Evolutionary conservation across 495 filamentous ascomycete genomes (phyloP).

Genomic region (Podospora sp.): DNA sequence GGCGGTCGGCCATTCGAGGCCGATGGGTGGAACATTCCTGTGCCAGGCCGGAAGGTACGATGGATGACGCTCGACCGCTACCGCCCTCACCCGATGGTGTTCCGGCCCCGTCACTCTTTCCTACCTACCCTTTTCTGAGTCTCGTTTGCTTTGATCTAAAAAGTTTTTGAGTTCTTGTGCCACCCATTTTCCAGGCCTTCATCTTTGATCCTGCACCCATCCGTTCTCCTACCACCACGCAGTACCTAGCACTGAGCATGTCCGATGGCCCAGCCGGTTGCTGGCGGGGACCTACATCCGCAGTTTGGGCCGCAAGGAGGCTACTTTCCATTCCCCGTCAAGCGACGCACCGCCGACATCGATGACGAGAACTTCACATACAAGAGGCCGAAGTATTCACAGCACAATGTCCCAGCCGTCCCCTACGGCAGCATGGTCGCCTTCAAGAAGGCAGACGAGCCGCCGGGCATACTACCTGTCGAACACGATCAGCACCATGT

Average conservation of each 20-base stretch:
- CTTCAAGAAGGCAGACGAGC: constrained; percentile 22
- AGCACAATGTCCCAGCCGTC: constrained; percentile 7
- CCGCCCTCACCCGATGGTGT: neutral
- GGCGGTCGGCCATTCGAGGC: neutral
- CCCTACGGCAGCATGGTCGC: constrained; percentile 22
- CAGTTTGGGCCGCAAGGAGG: constrained; percentile 25
- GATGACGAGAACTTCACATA: constrained; percentile 24
- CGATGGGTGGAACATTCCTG: neutral
- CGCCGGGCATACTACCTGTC: constrained; percentile 2
- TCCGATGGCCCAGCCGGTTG: constrained; percentile 38
- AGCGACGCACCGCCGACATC: constrained; percentile 31
- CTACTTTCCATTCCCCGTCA: constrained; percentile 26
- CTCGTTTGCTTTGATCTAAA: neutral
- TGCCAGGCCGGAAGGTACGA: constrained; percentile 8
- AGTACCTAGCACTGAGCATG: constrained; percentile 31
- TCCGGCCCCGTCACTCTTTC: neutral
- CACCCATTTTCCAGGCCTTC: neutral
- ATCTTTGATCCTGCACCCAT: neutral
- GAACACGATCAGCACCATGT: constrained; percentile 14
- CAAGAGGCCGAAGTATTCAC: constrained; percentile 30
- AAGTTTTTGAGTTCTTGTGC: neutral
- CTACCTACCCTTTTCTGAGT: neutral
- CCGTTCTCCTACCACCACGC: neutral
- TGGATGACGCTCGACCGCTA: constrained; percentile 6
- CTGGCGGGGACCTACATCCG: constrained; percentile 37